phyloP scores from a whole-genome alignment of 148 eudicot genomes.

The Vaccinium corymbosum region DNA sequence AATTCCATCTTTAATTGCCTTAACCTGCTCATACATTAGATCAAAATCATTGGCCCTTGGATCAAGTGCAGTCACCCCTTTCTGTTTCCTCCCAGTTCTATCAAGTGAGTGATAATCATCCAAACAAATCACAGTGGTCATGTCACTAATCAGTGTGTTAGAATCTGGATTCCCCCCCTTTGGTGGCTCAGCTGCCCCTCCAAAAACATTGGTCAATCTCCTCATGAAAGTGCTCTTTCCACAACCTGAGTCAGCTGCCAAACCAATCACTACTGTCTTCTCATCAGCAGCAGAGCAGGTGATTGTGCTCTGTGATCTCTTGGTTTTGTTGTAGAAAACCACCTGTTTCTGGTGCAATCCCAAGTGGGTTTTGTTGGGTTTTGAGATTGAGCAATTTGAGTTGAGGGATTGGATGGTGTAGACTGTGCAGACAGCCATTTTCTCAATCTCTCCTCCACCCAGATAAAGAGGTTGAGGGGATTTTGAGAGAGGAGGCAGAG shows the following conservation, averaged over 20 bases:
- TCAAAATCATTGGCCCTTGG: slow-evolving; percentile 89
- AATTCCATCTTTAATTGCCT: slow-evolving; percentile 68
- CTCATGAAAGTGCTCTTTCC: slow-evolving; percentile 99
- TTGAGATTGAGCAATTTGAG: slow-evolving; percentile 47
- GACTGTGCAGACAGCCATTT: slow-evolving; percentile 70
- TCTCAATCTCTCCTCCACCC: slow-evolving; percentile 15
- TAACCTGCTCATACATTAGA: slow-evolving; percentile 97
- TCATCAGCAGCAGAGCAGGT: slow-evolving; percentile 49
- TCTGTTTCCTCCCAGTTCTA: slow-evolving; percentile 77
- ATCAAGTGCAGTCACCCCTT: slow-evolving; percentile 96
- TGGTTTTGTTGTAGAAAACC: slow-evolving; percentile 41
- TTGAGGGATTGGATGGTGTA: slow-evolving; percentile 56
- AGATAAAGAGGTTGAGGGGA: not conserved
- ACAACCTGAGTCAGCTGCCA: slow-evolving; percentile 97
- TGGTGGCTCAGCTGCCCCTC: slow-evolving; percentile 94
- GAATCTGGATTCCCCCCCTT: slow-evolving; percentile 95
- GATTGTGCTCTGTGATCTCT: slow-evolving; percentile 22
- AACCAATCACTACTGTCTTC: slow-evolving; percentile 74
- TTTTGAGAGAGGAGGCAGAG: slow-evolving; percentile 19
- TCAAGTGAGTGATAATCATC: slow-evolving; percentile 95
- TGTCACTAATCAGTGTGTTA: slow-evolving; percentile 85
- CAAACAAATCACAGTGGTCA: slow-evolving; percentile 84
- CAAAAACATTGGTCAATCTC: slow-evolving; percentile 87
- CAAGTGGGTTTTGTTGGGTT: slow-evolving; percentile 52
- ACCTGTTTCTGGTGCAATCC: slow-evolving; percentile 62